These are phyloP conservation scores for Blastobotrys terrestris DNA, from an alignment of 805 yeast genomes.

Conservation along the genomic window DNA sequence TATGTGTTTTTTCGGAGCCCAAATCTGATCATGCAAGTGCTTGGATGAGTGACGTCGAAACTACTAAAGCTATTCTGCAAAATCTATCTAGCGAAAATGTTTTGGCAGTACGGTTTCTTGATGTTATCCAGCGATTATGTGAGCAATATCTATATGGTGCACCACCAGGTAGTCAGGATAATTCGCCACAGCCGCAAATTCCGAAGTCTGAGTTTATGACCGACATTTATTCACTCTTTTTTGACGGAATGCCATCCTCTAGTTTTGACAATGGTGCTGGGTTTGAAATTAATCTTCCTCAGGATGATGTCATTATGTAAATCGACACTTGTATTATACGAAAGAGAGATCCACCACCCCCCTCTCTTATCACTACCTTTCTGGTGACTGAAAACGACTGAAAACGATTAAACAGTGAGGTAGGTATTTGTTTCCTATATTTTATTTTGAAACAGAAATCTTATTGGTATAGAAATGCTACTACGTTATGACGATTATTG, in stretches of 20 bases:
- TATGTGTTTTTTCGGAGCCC: conserved; percentile 48
- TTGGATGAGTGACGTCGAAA: conserved; percentile 42
- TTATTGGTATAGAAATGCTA: too few relatives aligned
- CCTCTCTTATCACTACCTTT: too few relatives aligned
- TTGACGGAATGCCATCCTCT: conserved; percentile 31
- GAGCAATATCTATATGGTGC: conserved; percentile 14
- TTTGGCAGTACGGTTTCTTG: conserved; percentile 41
- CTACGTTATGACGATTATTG: too few relatives aligned
- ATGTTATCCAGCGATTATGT: conserved; percentile 40
- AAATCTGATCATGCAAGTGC: conserved; percentile 37
- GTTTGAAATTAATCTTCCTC: background rate
- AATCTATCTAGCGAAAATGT: conserved; percentile 38
- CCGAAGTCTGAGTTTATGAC: conserved; percentile 30
- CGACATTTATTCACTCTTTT: conserved; percentile 42
- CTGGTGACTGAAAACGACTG: too few relatives aligned
- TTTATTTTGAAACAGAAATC: too few relatives aligned
- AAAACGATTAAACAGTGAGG: too few relatives aligned
- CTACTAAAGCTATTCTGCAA: conserved; percentile 36
- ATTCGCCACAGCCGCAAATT: conserved; percentile 8
- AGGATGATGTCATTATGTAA: background rate
- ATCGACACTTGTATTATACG: background rate
- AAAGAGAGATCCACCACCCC: too few relatives aligned
- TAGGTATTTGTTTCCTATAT: too few relatives aligned
- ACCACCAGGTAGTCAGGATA: conserved; percentile 3
- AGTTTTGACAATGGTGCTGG: background rate